Conservation (phyloP, 1,139 yeast genomes). For the Geotrichum australiense region DNA sequence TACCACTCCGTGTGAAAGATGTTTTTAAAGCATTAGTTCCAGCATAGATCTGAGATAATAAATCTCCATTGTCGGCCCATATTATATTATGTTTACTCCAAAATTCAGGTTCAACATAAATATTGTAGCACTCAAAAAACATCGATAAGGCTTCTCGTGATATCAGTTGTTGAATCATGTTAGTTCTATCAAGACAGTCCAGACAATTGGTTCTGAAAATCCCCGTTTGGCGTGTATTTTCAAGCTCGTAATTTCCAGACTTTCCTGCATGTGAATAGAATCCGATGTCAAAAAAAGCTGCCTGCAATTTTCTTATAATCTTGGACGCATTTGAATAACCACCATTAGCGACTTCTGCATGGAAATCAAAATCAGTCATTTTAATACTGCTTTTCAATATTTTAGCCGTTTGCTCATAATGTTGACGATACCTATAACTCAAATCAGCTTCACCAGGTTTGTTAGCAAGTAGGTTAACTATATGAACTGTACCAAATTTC, state of each 20-base stretch:
- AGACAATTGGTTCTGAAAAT: conserved; percentile 88
- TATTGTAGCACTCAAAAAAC: conserved; percentile 50
- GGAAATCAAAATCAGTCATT: conserved; percentile 86
- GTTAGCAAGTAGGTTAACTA: conserved; percentile 74
- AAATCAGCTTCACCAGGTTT: conserved; percentile 72
- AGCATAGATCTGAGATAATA: conserved; percentile 90
- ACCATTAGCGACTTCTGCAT: conserved; percentile 79
- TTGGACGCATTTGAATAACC: conserved; percentile 80
- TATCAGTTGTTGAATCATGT: conserved; percentile 82
- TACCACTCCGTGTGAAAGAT: conserved; percentile 88
- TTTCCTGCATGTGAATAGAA: conserved; percentile 48
- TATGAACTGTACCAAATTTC: conserved; percentile 80
- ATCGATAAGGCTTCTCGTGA: conserved; percentile 59
- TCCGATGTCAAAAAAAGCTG: conserved; percentile 69
- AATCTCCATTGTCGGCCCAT: conserved; percentile 99
- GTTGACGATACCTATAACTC: conserved; percentile 55
- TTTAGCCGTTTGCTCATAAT: conserved; percentile 42
- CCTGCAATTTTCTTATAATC: conserved; percentile 56
- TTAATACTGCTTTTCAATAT: conserved; percentile 37
- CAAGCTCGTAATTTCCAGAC: neutral
- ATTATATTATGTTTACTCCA: conserved; percentile 64
- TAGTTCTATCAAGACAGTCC: conserved; percentile 93
- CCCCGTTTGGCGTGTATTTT: conserved; percentile 67
- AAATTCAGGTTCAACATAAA: conserved; percentile 42
- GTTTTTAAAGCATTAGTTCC: conserved; percentile 96